Base-by-base conservation (phyloP, 1,284 basidiomycete genomes). In the Melanopsichium pennsylvanicum region DNA sequence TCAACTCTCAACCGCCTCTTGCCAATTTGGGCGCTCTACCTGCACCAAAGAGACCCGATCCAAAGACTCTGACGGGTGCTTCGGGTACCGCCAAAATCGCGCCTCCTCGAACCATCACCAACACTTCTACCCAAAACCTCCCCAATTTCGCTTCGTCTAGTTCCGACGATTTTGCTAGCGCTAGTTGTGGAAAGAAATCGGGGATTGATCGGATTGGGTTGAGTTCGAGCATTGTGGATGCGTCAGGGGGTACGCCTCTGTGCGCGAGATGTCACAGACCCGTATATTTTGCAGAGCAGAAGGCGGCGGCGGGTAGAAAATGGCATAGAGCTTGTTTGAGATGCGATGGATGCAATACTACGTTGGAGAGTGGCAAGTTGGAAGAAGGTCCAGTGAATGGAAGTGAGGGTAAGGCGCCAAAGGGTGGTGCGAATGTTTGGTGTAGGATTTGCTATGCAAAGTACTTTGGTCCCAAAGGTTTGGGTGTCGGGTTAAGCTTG, bases 281-380 rank as follows among this genome's bases (percentile, higher is more conserved):
- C 10, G 79, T 80, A 16, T 81, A 80, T 50, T 80, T 80, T 63
- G 78, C 78, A 16, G 78, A 80, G 40, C 77, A 80, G 44, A 70
- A 68, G 31, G 68, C 70, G 10, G 78, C 75, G 3, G 74, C 75
- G 3, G 75, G 73, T 0, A 45, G 76, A 3, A 74, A 71, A 37
- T 81, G 79, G 79, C 79, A 81, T 45, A 48, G 78, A 15, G 71
- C 48, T 3, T 81, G 79, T 49, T 45, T 81, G 32, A 45, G 76
- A 2, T 81, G 79, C 63, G 79, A 81, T 36, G 76, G 70, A 0
- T 81, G 79, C 55, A 54, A 46, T 10, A 71, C 76, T 3, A 75
- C 74, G 13, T 44, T 81, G 12, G 76, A 80, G 18, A 52, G 70
- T 2, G 74, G 75, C 19, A 74, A 70, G 37, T 41, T 81, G 21